Percentiles rank a stretch among this genome's conserved stretches.
phyloP scores from a whole-genome alignment of 345 rosid species.

The Orychophragmus violaceus region DNA sequence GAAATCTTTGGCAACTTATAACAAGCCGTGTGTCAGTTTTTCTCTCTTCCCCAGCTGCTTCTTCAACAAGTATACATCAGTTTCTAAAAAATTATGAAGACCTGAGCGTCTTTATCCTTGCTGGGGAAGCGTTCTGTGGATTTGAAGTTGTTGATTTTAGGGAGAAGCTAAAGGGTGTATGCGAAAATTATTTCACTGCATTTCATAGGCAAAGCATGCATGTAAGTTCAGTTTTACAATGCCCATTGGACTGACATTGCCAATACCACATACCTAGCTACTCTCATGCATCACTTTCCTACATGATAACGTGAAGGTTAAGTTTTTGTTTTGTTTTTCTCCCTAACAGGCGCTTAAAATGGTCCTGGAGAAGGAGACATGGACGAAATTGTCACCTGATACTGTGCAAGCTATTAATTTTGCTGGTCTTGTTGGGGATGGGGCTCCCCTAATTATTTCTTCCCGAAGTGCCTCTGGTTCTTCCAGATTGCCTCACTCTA shows the following conservation, averaged over 20 bases:
- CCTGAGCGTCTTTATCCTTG: conserved; percentile 72
- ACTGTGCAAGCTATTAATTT: conserved; percentile 65
- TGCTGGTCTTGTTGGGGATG: conserved; percentile 95
- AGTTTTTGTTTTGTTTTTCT: conserved; percentile 10
- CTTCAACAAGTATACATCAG: conserved; percentile 91
- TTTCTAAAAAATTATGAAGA: conserved; percentile 92
- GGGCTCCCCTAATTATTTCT: conserved; percentile 72
- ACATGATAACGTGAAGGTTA: not conserved
- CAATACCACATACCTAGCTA: conserved; percentile 10
- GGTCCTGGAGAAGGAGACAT: conserved; percentile 96
- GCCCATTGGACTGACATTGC: conserved; percentile 3
- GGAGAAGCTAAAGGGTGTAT: conserved; percentile 82
- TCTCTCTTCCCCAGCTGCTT: conserved; percentile 77
- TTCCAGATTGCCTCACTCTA: conserved; percentile 41
- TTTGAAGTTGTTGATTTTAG: conserved; percentile 86
- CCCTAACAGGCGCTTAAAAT: conserved; percentile 78
- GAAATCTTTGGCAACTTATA: conserved; percentile 96
- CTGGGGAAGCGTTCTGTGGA: conserved; percentile 98
- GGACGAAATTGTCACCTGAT: conserved; percentile 74
- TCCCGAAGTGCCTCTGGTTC: conserved; percentile 41
- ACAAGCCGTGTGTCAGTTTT: conserved; percentile 88
- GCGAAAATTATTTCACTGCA: conserved; percentile 73
- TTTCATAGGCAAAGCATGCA: conserved; percentile 85
- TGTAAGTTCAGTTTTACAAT: conserved; percentile 47
- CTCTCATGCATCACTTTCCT: conserved; percentile 16